phyloP scores from a whole-genome alignment of 768 basidiomycete species.

The Lactarius tabidus region DNA sequence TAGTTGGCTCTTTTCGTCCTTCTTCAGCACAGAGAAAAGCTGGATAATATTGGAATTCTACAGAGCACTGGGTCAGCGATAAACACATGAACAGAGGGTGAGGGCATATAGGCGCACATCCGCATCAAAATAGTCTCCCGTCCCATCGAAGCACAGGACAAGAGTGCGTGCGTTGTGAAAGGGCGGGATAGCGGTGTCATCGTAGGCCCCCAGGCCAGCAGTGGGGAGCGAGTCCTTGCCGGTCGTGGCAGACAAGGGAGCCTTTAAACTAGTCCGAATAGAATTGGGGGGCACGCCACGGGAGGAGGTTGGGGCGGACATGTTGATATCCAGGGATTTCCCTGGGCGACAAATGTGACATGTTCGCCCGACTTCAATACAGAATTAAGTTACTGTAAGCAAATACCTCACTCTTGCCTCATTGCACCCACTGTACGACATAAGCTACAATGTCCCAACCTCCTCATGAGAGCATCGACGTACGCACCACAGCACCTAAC shows the following conservation, averaged over 20 bases:
- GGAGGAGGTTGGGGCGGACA: neutral
- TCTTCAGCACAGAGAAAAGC: constrained; percentile 65
- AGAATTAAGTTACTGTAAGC: too few species aligned
- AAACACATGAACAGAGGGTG: neutral
- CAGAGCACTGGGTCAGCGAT: neutral
- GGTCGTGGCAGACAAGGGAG: neutral
- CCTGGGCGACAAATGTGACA: neutral
- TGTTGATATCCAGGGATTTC: neutral
- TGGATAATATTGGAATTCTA: constrained; percentile 74
- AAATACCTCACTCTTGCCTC: too few species aligned
- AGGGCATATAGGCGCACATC: constrained; percentile 43
- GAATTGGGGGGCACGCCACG: neutral
- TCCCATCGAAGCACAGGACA: constrained; percentile 67
- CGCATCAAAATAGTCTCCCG: constrained; percentile 61
- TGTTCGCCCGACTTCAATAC: too few species aligned
- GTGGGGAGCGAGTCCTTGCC: neutral
- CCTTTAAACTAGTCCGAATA: neutral
- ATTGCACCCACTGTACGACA: too few species aligned
- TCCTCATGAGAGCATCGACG: too few species aligned
- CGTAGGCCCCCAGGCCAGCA: neutral
- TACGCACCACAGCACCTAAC: too few species aligned
- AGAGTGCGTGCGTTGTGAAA: constrained; percentile 40
- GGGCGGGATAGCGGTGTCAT: constrained; percentile 28
- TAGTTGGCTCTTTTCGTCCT: constrained; percentile 53
- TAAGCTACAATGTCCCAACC: too few species aligned